Conservation (phyloP, 371 early-diverging fungal species). For the Mortierella sp. region DNA sequence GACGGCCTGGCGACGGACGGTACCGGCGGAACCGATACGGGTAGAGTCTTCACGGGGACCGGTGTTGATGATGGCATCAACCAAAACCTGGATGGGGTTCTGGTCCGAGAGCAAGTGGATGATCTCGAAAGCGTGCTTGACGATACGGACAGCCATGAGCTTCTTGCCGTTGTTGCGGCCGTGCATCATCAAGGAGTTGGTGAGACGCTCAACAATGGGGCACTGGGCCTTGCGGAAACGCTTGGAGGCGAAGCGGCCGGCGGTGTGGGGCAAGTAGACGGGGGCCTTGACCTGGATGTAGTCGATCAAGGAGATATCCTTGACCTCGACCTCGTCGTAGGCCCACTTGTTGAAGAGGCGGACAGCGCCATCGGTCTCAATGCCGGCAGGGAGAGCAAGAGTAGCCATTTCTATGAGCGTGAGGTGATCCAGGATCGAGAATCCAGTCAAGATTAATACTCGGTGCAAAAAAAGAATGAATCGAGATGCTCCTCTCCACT, state of each 20-base stretch:
- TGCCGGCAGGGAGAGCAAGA: constrained; percentile 73
- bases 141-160: constrained; percentile 98
- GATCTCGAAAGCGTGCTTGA: constrained; percentile 99
- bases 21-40: constrained; percentile 99
- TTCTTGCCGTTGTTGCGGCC: constrained; percentile 99
- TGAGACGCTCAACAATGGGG: constrained; percentile 99
- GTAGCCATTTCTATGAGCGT: constrained; percentile 61
- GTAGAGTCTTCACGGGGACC: constrained; percentile 99
- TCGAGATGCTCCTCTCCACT: too few relatives aligned
- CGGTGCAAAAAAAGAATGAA: too few relatives aligned
- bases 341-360: constrained; percentile 96
- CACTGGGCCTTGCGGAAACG: constrained; percentile 99
- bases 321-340: constrained; percentile 95
- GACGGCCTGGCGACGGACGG: constrained; percentile 99
- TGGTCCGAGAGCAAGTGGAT: constrained; percentile 98
- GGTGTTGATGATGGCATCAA: constrained; percentile 99
- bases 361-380: constrained; percentile 72
- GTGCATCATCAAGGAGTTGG: constrained; percentile 99
- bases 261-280: constrained; percentile 98
- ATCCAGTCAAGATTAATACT: too few relatives aligned
- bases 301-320: constrained; percentile 95
- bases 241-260: constrained; percentile 97
- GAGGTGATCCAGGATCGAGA: too few relatives aligned
- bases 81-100: constrained; percentile 99
- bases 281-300: constrained; percentile 95